phyloP scores from a whole-genome alignment of 768 basidiomycete species.

The Inosperma sp. region DNA sequence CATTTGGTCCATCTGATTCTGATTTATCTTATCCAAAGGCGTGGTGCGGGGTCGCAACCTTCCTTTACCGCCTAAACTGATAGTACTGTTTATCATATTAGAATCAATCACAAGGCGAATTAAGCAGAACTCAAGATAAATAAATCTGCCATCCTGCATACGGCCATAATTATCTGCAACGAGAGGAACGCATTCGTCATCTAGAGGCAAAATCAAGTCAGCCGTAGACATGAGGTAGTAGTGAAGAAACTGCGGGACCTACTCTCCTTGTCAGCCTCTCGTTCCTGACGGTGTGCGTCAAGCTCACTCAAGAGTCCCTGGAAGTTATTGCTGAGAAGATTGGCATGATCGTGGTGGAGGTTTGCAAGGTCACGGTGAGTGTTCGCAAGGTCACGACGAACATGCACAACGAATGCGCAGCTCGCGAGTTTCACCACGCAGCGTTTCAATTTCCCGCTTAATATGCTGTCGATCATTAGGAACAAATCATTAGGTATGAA shows the following conservation, averaged over 20 bases:
- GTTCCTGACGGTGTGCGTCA: not conserved
- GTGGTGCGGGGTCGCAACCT: not conserved
- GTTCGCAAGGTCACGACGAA: no score
- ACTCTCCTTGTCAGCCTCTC: not conserved
- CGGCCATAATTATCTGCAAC: not conserved
- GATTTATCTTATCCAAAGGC: not conserved
- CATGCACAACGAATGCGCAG: not conserved
- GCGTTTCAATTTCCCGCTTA: not conserved
- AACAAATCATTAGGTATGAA: not conserved
- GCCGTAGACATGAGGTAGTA: not conserved
- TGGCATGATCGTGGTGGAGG: not conserved
- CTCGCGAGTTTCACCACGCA: not conserved
- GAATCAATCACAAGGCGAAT: not conserved
- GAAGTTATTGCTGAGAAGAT: not conserved
- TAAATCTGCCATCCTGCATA: not conserved
- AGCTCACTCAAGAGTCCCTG: not conserved
- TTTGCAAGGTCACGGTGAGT: not conserved
- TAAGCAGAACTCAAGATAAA: not conserved
- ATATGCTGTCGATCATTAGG: not conserved
- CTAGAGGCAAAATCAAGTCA: constrained; percentile 5
- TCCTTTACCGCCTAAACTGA: constrained; percentile 2
- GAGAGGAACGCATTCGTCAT: not conserved
- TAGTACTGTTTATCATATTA: constrained; percentile 5
- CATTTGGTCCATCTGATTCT: not conserved
- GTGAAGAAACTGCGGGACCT: not conserved